Percentiles rank a stretch among this genome's conserved stretches.
Evolutionary conservation across 768 basidiomycete species (phyloP).

Genomic region (Cyclocybe aegerita): DNA sequence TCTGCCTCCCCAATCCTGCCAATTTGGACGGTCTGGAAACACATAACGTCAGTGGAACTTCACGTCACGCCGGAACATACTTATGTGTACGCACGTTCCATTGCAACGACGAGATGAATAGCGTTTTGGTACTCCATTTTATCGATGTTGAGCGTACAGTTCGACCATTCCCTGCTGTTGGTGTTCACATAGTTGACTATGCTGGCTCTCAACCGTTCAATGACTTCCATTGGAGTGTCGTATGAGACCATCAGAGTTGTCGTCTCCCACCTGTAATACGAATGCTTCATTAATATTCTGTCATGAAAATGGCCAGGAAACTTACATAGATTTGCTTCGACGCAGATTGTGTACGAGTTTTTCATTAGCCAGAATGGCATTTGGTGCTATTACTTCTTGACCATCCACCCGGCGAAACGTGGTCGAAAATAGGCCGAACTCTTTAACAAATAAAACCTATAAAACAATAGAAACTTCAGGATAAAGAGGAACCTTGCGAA

Average conservation of each 20-base stretch:
- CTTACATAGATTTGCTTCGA: slow-evolving; percentile 72
- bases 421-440: slow-evolving; percentile 81
- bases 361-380: slow-evolving; percentile 63
- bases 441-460: slow-evolving; percentile 57
- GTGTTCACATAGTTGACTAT: slow-evolving; percentile 57
- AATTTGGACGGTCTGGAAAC: slow-evolving; percentile 66
- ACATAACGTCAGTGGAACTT: neutral
- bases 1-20: slow-evolving; percentile 86
- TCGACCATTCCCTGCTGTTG: slow-evolving; percentile 76
- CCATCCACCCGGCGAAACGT: slow-evolving; percentile 80
- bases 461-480: neutral
- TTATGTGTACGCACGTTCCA: slow-evolving; percentile 59
- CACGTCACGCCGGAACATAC: neutral
- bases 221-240: slow-evolving; percentile 65
- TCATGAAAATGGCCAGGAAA: slow-evolving; percentile 1
- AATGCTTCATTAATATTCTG: slow-evolving; percentile 1
- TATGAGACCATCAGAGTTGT: slow-evolving; percentile 67
- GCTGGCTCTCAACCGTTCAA: slow-evolving; percentile 64
- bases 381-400: slow-evolving; percentile 78
- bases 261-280: slow-evolving; percentile 55
- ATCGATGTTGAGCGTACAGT: slow-evolving; percentile 65
- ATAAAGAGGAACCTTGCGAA: slow-evolving; percentile 1
- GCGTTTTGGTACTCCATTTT: slow-evolving; percentile 80
- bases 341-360: slow-evolving; percentile 81
- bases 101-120: slow-evolving; percentile 60